Evolutionary conservation across 108 stramenopile species (phyloP), one percentile per base, ranked within the genome.

Genomic region (Discostella pseudostelligera): DNA sequence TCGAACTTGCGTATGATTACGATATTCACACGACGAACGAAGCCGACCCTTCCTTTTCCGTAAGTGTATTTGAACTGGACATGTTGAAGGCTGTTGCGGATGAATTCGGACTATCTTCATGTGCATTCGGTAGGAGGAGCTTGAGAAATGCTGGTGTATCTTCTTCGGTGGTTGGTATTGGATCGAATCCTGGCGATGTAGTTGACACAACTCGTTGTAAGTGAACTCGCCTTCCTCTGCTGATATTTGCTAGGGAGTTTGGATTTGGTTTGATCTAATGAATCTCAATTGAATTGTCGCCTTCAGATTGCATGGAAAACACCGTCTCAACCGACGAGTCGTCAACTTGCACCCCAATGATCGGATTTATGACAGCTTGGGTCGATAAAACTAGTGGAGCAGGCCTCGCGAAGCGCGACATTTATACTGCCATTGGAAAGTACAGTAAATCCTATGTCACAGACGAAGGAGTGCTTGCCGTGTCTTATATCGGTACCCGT

Each of bases 351-450:
- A 50, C 35, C 24, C 53, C 57, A 4, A 59, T 69, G n/a, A 49
- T 36, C 14, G 68, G 68, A 19, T 59, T 40, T 47, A 69, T 69
- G 68, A 69, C 68, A 12, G 68, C 58, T 1, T 69, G 68, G 68
- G 16, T 59, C 36, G 37, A 54, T n/a, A 8, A 35, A 17, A 7
- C 44, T 2, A 0, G 2, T 8, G 14, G 39, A 11, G 6, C 46
- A 22, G 57, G 68, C 20, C 36, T 69, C 12, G 58, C 57, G 8
- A 45, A 39, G 48, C 22, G 37, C 1, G 37, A 59, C 16, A 48
- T 69, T n/a, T 59, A 59, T 36, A 56, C 24, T 12, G 21, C 43
- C 46, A 59, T 69, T 59, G 47, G 59, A 59, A 50, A 49, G 0
- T 59, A 29, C 35, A 59, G 55, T 16, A 26, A 44, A 20, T 26